phyloP scores from a whole-genome alignment of 305 asterid genomes.

The Andrographis paniculata region DNA sequence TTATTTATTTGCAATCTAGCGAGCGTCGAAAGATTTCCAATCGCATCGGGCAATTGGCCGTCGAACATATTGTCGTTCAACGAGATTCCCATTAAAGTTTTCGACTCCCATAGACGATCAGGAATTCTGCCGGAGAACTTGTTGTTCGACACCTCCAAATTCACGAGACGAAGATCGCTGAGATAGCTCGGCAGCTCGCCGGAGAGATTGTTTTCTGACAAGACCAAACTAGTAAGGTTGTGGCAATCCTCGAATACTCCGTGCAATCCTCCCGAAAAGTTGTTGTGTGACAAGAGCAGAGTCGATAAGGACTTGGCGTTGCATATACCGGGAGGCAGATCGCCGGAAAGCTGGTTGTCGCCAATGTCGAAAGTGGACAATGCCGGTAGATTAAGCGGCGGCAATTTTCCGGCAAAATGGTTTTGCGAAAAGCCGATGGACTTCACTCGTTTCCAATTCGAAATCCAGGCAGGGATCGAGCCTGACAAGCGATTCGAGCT shows the following conservation, averaged over 20 bases:
- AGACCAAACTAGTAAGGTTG: slow-evolving; percentile 34
- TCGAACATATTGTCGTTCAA: slow-evolving; percentile 41
- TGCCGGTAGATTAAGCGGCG: slow-evolving; percentile 45
- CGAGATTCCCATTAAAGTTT: slow-evolving; percentile 49
- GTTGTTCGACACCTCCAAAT: slow-evolving; percentile 53
- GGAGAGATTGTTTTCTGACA: slow-evolving; percentile 49
- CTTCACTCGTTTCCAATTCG: slow-evolving; percentile 47
- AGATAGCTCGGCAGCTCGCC: slow-evolving; percentile 64
- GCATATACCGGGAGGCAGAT: slow-evolving; percentile 44
- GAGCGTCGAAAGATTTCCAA: slow-evolving; percentile 30
- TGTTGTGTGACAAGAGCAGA: slow-evolving; percentile 44
- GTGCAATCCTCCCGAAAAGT: slow-evolving; percentile 43
- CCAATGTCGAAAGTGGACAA: slow-evolving; percentile 40
- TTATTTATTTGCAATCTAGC: slow-evolving; percentile 47
- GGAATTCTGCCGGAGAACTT: slow-evolving; percentile 51
- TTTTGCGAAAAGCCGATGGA: slow-evolving; percentile 45
- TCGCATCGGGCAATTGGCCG: slow-evolving; percentile 36
- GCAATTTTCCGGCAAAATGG: slow-evolving; percentile 45
- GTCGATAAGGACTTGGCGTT: slow-evolving; percentile 32
- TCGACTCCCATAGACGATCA: slow-evolving; percentile 57
- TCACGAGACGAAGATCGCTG: slow-evolving; percentile 48
- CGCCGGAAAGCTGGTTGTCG: slow-evolving; percentile 55
- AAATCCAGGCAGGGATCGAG: slow-evolving; percentile 58
- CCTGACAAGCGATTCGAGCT: slow-evolving; percentile 57
- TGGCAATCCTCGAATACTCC: slow-evolving; percentile 41